Base-by-base conservation (phyloP, 2,329 filamentous ascomycete species). In the Dactylella cylindrospora region DNA sequence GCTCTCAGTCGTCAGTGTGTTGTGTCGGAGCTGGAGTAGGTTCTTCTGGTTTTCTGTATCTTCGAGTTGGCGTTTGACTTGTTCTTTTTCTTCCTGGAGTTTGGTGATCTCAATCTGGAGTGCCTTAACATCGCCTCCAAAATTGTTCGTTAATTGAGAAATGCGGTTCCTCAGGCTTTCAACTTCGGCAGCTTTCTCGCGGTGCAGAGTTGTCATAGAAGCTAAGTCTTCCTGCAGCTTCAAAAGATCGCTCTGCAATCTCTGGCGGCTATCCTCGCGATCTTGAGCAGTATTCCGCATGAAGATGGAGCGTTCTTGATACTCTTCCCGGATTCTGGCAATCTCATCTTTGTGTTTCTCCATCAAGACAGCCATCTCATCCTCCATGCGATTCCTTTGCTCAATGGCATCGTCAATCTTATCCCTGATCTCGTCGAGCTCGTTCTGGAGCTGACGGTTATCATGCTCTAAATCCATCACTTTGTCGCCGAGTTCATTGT, bases 211-310 rank as follows among this genome's bases (percentile, higher is more conserved):
- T 68, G 57, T 79, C 74, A 64, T 77, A 73, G 59, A 77, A 73
- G 38, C 74, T 74, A 45, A 80, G 2, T 74, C 70, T 36, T 81
- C 80, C 4, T 88, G 57, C 3, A 62, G 38, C 38, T 53, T 62
- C 43, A 62, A 28, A 54, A 62, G 73, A 54, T 90, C 85, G 38
- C 80, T 75, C 67, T 90, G 84, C 7, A 90, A 74, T 25, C 82
- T 81, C 45, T 76, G 74, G 6, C 82, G 75, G 71, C 83, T 88
- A 66, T 88, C 85, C 68, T 90, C 85, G 13, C 88, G 78, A 72
- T 90, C 86, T 25, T 85, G 80, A 46, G 82, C 86, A 6, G 88
- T 76, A 1, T 84, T 85, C 70, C 86, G 89, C 9, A 85, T 86
- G 47, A 82, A 82, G 29, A 89, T 79, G 0, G 86, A 90, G 68